These are phyloP conservation scores for Crithidia bombi DNA, from an alignment of 208 protist genomes.

Conservation along the genomic window DNA sequence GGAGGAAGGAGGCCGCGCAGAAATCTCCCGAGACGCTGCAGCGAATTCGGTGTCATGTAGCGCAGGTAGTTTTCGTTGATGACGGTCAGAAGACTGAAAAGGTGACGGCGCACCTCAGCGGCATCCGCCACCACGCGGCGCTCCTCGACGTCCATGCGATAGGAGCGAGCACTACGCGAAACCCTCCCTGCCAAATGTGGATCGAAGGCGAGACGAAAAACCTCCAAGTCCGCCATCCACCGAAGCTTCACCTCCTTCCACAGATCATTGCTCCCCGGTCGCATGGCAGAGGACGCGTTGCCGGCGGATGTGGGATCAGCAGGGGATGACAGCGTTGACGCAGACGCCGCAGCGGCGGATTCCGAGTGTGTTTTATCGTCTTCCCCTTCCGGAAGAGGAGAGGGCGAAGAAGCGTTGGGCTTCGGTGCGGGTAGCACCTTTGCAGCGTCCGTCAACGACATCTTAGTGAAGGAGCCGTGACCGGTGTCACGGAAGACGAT, in stretches of 20 bases:
- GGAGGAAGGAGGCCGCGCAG: constrained; percentile 21
- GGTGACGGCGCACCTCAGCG: constrained; percentile 33
- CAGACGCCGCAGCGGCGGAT: not conserved
- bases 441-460: not conserved
- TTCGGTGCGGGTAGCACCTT: not conserved
- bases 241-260: constrained; percentile 41
- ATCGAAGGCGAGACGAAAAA: constrained; percentile 35
- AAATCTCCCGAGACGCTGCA: constrained; percentile 12
- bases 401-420: not conserved
- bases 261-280: constrained; percentile 1
- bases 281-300: too few relatives aligned
- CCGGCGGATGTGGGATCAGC: not conserved
- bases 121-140: constrained; percentile 27
- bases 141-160: constrained; percentile 27
- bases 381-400: too few relatives aligned
- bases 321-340: not conserved
- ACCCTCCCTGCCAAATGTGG: not conserved
- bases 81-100: constrained; percentile 37
- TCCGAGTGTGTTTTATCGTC: not conserved
- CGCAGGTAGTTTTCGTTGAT: constrained; percentile 47
- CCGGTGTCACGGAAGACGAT: not conserved
- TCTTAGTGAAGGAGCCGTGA: not conserved
- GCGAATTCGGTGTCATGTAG: constrained; percentile 20
- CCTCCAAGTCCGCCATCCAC: constrained; percentile 49
- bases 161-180: constrained; percentile 5